Percentiles rank a stretch among this genome's conserved stretches.
Evolutionary conservation across 352 stramenopile genomes (phyloP).

Genomic region (Phytophthora sansomeana): DNA sequence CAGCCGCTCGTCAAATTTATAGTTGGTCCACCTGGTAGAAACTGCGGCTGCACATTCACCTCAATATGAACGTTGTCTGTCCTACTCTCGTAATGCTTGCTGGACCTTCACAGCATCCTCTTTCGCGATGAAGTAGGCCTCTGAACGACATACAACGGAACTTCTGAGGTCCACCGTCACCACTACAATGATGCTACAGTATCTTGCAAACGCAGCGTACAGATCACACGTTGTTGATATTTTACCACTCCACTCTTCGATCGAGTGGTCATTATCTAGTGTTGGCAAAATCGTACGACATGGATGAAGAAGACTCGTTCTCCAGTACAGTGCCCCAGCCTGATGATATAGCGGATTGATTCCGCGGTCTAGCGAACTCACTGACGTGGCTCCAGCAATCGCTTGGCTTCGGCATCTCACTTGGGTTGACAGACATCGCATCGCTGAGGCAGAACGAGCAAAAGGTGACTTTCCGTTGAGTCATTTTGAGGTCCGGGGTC

Average conservation of each 20-base stretch:
- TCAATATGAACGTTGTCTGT: no score
- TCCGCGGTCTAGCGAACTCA: constrained; percentile 1
- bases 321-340: constrained; percentile 25
- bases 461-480: constrained; percentile 47
- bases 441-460: constrained; percentile 41
- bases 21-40: constrained; percentile 19
- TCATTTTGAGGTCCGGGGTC: constrained; percentile 37
- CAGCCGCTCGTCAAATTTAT: constrained; percentile 19
- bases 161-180: background rate
- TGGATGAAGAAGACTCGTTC: constrained; percentile 14
- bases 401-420: constrained; percentile 19
- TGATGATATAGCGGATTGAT: constrained; percentile 15
- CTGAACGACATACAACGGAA: background rate
- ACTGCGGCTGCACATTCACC: background rate
- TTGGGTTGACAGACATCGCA: constrained; percentile 22
- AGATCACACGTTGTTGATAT: constrained; percentile 1
- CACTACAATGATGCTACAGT: no score
- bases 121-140: background rate
- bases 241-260: constrained; percentile 13
- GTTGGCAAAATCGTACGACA: constrained; percentile 33
- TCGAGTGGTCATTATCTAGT: constrained; percentile 25
- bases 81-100: background rate
- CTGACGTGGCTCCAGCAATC: constrained; percentile 10
- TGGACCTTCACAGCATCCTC: background rate
- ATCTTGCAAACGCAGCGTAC: background rate